A percentile compares a stretch with the other conserved stretches of the same genome.
Conservation (phyloP, 148 eudicot species). For the Fallopia convolvulus region DNA sequence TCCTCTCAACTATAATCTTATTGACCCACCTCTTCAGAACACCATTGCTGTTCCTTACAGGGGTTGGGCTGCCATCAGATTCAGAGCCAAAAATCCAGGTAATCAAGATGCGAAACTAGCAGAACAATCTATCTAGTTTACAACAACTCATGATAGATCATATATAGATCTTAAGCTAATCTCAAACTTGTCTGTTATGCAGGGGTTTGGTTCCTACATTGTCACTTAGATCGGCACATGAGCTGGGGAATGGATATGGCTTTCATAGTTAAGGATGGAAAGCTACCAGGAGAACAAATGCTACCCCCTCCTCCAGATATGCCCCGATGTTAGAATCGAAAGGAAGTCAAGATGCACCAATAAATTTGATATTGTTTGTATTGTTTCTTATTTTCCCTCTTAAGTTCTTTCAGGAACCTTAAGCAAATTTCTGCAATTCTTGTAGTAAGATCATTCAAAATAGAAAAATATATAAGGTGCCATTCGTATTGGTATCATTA, state of each 20-base stretch:
- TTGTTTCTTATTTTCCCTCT: neutral
- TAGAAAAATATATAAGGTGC: neutral
- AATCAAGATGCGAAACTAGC: neutral
- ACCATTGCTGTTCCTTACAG: slow-evolving; percentile 16
- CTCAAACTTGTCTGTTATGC: neutral
- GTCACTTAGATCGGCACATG: slow-evolving; percentile 11
- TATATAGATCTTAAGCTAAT: neutral
- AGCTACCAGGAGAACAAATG: neutral
- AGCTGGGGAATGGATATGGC: slow-evolving; percentile 11
- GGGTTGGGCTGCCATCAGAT: slow-evolving; percentile 18
- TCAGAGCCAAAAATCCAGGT: slow-evolving; percentile 19
- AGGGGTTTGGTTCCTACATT: slow-evolving; percentile 15
- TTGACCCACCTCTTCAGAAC: slow-evolving; percentile 17
- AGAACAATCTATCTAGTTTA: neutral
- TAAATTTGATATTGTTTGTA: neutral
- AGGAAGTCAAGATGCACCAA: slow-evolving; percentile 5
- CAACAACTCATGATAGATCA: neutral
- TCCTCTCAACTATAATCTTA: slow-evolving; percentile 13
- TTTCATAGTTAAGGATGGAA: slow-evolving; percentile 9
- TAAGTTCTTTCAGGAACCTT: neutral
- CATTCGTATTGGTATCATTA: neutral
- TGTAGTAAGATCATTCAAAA: neutral
- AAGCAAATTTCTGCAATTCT: neutral
- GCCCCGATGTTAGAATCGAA: slow-evolving; percentile 7
- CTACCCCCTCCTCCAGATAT: slow-evolving; percentile 13